These are phyloP conservation scores for Euphorbia tirucalli DNA, from an alignment of 345 rosid species.

Conservation along the genomic window DNA sequence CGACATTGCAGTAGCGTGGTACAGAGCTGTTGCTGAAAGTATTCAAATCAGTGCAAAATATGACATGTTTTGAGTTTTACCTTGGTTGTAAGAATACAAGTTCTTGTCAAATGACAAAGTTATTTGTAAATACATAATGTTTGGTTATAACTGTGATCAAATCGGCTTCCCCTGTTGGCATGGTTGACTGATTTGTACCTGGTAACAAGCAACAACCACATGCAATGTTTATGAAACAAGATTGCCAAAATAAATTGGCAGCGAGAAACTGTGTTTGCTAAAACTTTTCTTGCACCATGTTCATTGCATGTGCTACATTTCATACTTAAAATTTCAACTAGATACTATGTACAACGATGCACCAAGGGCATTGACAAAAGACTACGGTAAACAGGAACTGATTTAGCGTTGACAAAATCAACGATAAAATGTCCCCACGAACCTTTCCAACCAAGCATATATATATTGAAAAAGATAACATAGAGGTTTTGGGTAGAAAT, in stretches of 20 bases:
- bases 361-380: too few relatives aligned
- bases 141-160: slow-evolving; percentile 7
- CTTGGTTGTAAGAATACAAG: slow-evolving; percentile 1
- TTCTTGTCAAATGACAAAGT: slow-evolving; percentile 10
- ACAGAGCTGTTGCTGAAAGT: slow-evolving; percentile 32
- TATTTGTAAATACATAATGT: slow-evolving; percentile 29
- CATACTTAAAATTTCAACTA: background rate
- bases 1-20: slow-evolving; percentile 31
- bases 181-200: background rate
- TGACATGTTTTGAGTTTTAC: background rate
- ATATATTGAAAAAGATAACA: background rate
- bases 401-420: too few relatives aligned
- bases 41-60: slow-evolving; percentile 13
- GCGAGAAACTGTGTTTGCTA: background rate
- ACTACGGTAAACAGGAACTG: too few relatives aligned
- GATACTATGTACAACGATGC: too few relatives aligned
- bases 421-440: too few relatives aligned
- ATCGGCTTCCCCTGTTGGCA: background rate
- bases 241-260: background rate
- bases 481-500: background rate
- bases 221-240: background rate
- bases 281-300: background rate
- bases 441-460: too few relatives aligned
- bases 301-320: background rate
- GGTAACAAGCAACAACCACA: background rate